Base-by-base conservation (phyloP, 495 filamentous ascomycete genomes). In the Amniculicola lignicola region DNA sequence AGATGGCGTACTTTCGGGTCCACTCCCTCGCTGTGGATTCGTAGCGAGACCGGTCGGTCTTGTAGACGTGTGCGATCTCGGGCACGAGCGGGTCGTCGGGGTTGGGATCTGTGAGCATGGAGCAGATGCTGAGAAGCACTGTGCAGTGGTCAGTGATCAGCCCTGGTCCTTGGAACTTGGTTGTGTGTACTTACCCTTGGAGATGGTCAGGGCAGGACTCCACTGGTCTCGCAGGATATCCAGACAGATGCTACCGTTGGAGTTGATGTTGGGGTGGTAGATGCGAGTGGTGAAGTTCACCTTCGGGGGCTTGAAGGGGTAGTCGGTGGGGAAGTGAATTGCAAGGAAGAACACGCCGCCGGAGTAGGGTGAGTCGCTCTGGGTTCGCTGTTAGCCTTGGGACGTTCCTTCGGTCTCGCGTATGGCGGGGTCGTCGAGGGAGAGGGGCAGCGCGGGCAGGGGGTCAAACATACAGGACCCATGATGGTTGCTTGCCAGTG, bases 401-500 rank as follows among this genome's bases (percentile, higher is more conserved):
- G 9, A 18, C 22, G 14, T 51, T 23, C 28, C 28, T 19, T 23
- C 25, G 7, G 37, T 18, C 2, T 41, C 40, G n/a, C 15, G 37
- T 9, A 19, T 52, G 27, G 51, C 16, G 61, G 42, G 16, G 33
- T 16, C 18, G 43, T 16, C 23, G 11, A 31, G 19, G 11, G 22
- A 22, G 15, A 15, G 15, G 22, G 25, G 3, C 7, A 15, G 16
- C 10, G n/a, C 27, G 14, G n/a, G 27, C n/a, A 9, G 48, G 18
- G 40, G 38, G 31, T 29, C 25, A 40, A 25, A 85, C 90, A 83
- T 85, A 96, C 92, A 70, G 93, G 93, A 76, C 93, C 93, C 93
- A 98, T 98, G 70, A 98, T 98, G 16, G 93, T 98, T 54, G 93
- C 93, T 82, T 98, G 93, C 93, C 93, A 98, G 83, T 97, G 93